phyloP scores from a whole-genome alignment of 2,329 filamentous ascomycete genomes.

The Aspergillus sp. region DNA sequence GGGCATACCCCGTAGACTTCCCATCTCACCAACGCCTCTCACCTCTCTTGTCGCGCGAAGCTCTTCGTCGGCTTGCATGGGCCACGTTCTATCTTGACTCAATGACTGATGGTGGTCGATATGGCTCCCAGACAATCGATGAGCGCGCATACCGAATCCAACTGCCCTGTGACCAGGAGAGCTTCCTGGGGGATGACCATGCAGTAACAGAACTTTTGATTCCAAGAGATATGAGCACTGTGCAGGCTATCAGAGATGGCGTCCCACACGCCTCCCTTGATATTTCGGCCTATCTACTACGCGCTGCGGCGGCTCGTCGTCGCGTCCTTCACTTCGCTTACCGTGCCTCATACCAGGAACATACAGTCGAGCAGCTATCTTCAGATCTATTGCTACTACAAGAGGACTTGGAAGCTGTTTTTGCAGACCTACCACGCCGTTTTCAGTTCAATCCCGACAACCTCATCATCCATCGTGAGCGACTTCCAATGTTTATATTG shows the following conservation, averaged over 20 bases:
- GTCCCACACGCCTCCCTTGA: background rate
- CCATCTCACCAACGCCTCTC: background rate
- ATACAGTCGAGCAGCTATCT: background rate
- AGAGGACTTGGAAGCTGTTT: background rate
- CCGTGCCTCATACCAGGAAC: background rate
- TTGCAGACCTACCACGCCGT: background rate
- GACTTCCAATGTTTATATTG: background rate
- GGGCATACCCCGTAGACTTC: background rate
- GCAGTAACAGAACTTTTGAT: background rate
- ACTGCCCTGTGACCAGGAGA: background rate
- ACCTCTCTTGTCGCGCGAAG: background rate
- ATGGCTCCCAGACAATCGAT: background rate
- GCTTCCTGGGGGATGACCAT: background rate
- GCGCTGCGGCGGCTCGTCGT: background rate
- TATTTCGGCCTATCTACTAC: background rate
- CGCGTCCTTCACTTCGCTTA: background rate
- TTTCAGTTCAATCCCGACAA: background rate
- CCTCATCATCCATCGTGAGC: background rate
- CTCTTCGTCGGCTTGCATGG: background rate
- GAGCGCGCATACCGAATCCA: background rate
- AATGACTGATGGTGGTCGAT: background rate
- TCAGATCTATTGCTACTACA: background rate
- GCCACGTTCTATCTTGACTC: background rate
- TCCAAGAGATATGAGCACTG: background rate
- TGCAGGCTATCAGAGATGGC: background rate